Percentiles rank a stretch among this genome's conserved stretches.
phyloP scores from a whole-genome alignment of 1,139 yeast genomes.

The Sugiyamaella neomexicana region DNA sequence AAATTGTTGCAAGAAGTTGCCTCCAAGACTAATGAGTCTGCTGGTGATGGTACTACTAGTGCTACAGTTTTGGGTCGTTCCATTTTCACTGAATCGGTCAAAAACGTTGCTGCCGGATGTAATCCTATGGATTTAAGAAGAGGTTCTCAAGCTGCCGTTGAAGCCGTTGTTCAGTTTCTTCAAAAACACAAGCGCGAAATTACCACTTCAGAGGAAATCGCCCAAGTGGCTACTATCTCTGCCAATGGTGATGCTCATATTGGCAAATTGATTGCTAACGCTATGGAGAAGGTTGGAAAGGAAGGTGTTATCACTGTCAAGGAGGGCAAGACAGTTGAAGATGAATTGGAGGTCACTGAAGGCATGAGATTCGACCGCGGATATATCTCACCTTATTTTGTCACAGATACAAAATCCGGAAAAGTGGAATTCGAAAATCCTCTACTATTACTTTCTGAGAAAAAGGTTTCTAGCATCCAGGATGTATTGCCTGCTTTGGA shows the following conservation, averaged over 20 bases:
- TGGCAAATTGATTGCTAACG: conserved; percentile 89
- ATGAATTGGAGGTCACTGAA: conserved; percentile 96
- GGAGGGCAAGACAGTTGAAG: conserved; percentile 97
- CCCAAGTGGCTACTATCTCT: conserved; percentile 98
- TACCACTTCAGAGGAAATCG: conserved; percentile 95
- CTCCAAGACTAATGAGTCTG: conserved; percentile 95
- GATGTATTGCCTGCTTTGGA: conserved; percentile 94
- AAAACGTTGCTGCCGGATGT: conserved; percentile 99
- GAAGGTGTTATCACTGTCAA: conserved; percentile 98
- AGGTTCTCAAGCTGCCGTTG: conserved; percentile 98
- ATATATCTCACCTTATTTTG: conserved; percentile 95
- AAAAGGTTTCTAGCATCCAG: conserved; percentile 90
- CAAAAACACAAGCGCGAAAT: conserved; percentile 92
- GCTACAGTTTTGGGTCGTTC: conserved; percentile 98
- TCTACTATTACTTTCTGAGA: conserved; percentile 82
- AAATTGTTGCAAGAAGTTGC: conserved; percentile 97
- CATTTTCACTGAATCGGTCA: conserved; percentile 94
- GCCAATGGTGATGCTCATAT: conserved; percentile 97
- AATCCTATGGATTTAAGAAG: conserved; percentile 99
- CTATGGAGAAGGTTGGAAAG: conserved; percentile 99
- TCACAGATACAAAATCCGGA: conserved; percentile 94
- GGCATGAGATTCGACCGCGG: conserved; percentile 99
- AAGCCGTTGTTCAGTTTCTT: conserved; percentile 87
- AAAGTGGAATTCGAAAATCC: conserved; percentile 98
- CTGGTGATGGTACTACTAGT: conserved; percentile 99